phyloP scores from a whole-genome alignment of 139 green algal species.

The Penium margaritaceum region DNA sequence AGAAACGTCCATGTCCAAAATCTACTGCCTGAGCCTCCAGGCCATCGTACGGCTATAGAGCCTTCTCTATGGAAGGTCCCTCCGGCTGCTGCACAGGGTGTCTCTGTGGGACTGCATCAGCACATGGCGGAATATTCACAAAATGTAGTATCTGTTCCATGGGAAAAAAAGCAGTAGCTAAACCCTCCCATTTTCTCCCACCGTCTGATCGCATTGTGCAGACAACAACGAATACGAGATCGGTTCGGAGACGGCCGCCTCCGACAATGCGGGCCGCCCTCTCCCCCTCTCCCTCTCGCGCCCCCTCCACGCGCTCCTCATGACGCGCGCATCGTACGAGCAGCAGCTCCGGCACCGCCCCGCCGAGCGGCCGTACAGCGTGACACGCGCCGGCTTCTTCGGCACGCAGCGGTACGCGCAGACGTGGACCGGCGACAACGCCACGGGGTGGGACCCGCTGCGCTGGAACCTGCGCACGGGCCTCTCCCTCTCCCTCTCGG shows the following conservation, averaged over 20 bases:
- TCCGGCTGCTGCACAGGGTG: too few species aligned
- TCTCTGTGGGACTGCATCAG: too few species aligned
- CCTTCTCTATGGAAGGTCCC: too few species aligned
- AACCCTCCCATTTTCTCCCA: too few species aligned
- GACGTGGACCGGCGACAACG: slow-evolving; percentile 38
- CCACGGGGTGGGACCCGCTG: slow-evolving; percentile 29
- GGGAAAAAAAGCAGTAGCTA: too few species aligned
- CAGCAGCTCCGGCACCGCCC: slow-evolving; percentile 17
- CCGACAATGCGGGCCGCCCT: neutral
- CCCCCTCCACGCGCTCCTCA: slow-evolving; percentile 26
- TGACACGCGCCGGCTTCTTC: slow-evolving; percentile 17
- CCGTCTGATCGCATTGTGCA: too few species aligned
- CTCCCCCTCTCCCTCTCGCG: slow-evolving; percentile 3
- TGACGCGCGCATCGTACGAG: slow-evolving; percentile 38
- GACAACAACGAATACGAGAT: slow-evolving; percentile 45
- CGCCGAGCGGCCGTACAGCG: slow-evolving; percentile 13
- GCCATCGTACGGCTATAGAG: too few species aligned
- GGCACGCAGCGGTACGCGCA: slow-evolving; percentile 36
- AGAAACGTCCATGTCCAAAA: too few species aligned
- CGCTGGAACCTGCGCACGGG: slow-evolving; percentile 29
- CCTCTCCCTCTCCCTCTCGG: slow-evolving; percentile 18
- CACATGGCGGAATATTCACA: too few species aligned
- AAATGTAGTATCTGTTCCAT: too few species aligned
- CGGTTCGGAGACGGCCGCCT: slow-evolving; percentile 14
- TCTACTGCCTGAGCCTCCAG: too few species aligned